Percentiles rank a stretch among this genome's conserved stretches.
phyloP scores from a whole-genome alignment of 2,329 filamentous ascomycete genomes.

The Monosporascus ibericus region DNA sequence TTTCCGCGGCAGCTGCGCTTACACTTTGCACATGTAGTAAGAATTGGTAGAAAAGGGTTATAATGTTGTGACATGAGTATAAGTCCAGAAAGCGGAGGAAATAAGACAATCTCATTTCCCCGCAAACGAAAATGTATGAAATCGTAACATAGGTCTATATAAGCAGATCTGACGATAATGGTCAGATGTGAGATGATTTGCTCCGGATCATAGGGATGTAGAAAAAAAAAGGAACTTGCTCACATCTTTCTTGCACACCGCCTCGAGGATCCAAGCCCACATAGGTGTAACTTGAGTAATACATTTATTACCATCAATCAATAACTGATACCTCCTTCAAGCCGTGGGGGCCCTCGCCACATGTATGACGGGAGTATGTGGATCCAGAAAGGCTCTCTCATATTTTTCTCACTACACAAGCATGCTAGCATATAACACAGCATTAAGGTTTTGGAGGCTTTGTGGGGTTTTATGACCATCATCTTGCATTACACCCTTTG shows the following conservation, averaged over 20 bases:
- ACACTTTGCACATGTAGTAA: too few species aligned
- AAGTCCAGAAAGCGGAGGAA: too few species aligned
- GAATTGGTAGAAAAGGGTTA: too few species aligned
- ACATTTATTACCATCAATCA: not conserved
- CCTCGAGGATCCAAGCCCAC: not conserved
- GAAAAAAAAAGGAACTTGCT: not conserved
- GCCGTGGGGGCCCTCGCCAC: not conserved
- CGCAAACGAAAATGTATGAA: not conserved
- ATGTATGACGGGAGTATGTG: not conserved
- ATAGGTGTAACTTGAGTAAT: not conserved
- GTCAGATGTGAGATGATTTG: not conserved
- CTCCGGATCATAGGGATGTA: not conserved
- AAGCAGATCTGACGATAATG: not conserved
- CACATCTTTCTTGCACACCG: not conserved
- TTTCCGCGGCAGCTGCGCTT: slow-evolving; percentile 7
- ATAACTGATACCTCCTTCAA: not conserved
- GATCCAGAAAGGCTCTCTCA: not conserved
- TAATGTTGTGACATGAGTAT: too few species aligned
- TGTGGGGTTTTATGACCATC: not conserved
- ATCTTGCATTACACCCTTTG: not conserved
- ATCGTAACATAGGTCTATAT: not conserved
- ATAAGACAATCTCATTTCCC: not conserved
- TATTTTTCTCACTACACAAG: not conserved
- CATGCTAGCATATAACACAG: not conserved
- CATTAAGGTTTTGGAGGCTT: not conserved